Conservation (phyloP, 495 filamentous ascomycete genomes). For the Tuber calosporum region DNA sequence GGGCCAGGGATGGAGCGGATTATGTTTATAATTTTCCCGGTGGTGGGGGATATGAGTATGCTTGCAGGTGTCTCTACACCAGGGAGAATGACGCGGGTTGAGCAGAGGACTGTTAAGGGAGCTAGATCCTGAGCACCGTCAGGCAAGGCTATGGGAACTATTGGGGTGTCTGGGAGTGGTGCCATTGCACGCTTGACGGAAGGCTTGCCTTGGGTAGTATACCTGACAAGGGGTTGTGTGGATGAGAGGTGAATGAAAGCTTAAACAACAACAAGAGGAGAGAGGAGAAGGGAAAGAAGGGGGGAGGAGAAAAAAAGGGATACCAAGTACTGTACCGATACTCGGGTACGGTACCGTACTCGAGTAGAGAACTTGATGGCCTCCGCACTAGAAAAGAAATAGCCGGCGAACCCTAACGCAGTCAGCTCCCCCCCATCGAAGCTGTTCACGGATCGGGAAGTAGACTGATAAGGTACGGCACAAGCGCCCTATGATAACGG, state of each 20-base stretch:
- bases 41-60: slow-evolving; percentile 65
- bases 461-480: not conserved
- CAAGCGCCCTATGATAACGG: not conserved
- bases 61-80: slow-evolving; percentile 60
- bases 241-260: slow-evolving; percentile 4
- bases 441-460: not conserved
- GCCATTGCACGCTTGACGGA: slow-evolving; percentile 31
- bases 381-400: not conserved
- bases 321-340: no score
- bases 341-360: no score
- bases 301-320: slow-evolving; percentile 5
- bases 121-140: not conserved
- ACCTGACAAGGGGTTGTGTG: slow-evolving; percentile 5
- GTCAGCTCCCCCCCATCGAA: not conserved
- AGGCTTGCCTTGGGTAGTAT: not conserved
- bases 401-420: not conserved
- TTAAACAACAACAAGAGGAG: slow-evolving; percentile 12
- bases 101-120: slow-evolving; percentile 66
- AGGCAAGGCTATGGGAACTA: slow-evolving; percentile 15
- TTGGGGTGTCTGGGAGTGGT: slow-evolving; percentile 33
- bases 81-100: slow-evolving; percentile 72
- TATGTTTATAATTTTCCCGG: slow-evolving; percentile 79
- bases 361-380: not conserved
- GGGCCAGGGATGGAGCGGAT: slow-evolving; percentile 64
- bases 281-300: not conserved